Percentiles rank a stretch among this genome's conserved stretches.
Conservation (phyloP, 2,329 filamentous ascomycete genomes). For the Neocatenulostroma microsporum region DNA sequence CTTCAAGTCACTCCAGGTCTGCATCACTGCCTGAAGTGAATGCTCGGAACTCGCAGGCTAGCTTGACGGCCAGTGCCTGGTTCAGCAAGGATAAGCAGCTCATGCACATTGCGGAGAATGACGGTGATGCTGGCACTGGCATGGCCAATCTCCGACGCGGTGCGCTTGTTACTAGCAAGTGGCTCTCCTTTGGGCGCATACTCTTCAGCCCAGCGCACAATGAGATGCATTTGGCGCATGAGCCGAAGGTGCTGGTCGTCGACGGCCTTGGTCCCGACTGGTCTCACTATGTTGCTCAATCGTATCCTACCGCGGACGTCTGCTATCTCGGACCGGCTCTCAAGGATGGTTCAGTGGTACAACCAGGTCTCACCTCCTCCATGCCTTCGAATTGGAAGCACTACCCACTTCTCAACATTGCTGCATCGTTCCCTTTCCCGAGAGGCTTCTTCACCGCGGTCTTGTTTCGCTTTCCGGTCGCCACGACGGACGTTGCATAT, state of each 20-base stretch:
- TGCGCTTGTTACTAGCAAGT: conserved; percentile 79
- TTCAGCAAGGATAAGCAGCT: conserved; percentile 51
- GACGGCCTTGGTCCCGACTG: conserved; percentile 85
- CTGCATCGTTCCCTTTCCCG: conserved; percentile 64
- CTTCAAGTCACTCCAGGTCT: conserved; percentile 23
- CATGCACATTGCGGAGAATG: conserved; percentile 33
- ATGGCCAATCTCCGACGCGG: conserved; percentile 71
- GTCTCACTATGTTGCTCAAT: conserved; percentile 79
- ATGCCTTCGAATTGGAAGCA: conserved; percentile 63
- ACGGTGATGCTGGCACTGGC: conserved; percentile 20
- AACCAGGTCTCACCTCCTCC: conserved; percentile 17
- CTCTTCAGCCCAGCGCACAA: conserved; percentile 73
- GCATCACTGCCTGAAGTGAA: conserved; percentile 23
- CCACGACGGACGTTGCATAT: conserved; percentile 60
- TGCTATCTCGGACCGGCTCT: conserved; percentile 55
- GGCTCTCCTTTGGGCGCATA: conserved; percentile 77
- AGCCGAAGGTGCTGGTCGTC: conserved; percentile 64
- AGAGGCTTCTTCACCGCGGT: conserved; percentile 67
- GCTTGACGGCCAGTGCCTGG: conserved; percentile 13
- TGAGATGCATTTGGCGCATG: conserved; percentile 52
- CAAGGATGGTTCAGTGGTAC: conserved; percentile 13
- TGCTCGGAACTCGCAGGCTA: conserved; percentile 15
- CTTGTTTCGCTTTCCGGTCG: conserved; percentile 68
- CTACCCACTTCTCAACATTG: conserved; percentile 57
- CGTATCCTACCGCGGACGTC: conserved; percentile 65